Evolutionary conservation across 208 protist genomes (phyloP), one percentile per base, ranked within the genome.

Genomic region (Trypanosoma caninum): DNA sequence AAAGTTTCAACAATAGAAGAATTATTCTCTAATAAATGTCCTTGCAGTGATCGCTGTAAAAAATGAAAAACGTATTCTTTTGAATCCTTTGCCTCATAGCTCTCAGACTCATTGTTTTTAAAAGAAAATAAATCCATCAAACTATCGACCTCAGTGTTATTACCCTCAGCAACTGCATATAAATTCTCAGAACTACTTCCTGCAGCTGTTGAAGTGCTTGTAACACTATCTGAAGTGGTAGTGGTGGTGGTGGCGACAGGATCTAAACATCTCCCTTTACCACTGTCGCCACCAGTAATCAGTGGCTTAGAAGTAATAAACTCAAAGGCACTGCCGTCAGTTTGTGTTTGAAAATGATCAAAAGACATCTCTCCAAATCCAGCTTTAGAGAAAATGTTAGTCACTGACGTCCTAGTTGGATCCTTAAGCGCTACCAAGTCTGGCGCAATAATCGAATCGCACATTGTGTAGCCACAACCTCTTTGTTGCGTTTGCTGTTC

Each of bases 401-500:
- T n/a, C n/a, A n/a, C n/a, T n/a, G n/a, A n/a, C n/a, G n/a, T n/a
- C n/a, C n/a, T n/a, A n/a, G n/a, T n/a, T n/a, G n/a, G n/a, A n/a
- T n/a, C n/a, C n/a, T n/a, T 23, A 62, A 62, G 53, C 4, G 23
- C 18, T 31, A 62, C 33, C 31, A 62, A 52, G 30, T 61, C 31
- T 13, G 33, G 30, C 11, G 44, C 13, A 53, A 13, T 41, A 33
- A 28, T 27, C 5, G 1, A 16, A 2, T 62, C 44, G 9, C 6
- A 14, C 3, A n/a, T 14, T n/a, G 35, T 25, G 25, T 57, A 20
- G 42, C 25, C 34, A 31, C 28, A 53, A 22, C 4, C 28, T 14
- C n/a, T 27, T 33, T 18, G 22, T 34, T 10, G 3, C 7, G 8
- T 54, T n/a, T n/a, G 7, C 0, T 16, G 13, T 16, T 14, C 35